Conservation (phyloP, 164 flowering plant genomes). For the Dillenia turbinata region DNA sequence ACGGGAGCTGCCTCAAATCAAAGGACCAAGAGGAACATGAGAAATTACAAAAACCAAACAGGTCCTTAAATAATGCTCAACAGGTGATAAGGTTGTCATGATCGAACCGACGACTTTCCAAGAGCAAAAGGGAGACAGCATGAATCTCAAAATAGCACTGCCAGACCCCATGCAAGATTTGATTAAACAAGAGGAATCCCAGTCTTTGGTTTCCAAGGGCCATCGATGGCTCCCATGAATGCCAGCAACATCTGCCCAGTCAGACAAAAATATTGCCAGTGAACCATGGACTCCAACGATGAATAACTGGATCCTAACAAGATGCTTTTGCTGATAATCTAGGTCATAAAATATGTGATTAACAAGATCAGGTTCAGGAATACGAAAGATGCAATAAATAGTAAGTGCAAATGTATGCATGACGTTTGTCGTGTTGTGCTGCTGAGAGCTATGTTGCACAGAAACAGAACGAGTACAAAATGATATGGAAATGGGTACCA, state of each 20-base stretch:
- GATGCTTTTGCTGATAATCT: too few relatives aligned
- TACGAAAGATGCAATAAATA: too few relatives aligned
- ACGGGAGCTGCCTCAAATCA: background rate
- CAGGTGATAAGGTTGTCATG: slow-evolving; percentile 8
- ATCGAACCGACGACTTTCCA: slow-evolving; percentile 1
- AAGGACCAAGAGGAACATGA: background rate
- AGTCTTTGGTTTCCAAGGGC: background rate
- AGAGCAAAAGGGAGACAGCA: slow-evolving; percentile 18
- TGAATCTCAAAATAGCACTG: slow-evolving; percentile 21
- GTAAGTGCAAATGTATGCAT: too few relatives aligned
- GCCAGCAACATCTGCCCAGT: background rate
- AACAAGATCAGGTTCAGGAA: too few relatives aligned
- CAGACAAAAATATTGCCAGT: background rate
- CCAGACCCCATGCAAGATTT: slow-evolving; percentile 19
- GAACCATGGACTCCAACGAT: too few relatives aligned
- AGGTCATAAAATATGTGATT: too few relatives aligned
- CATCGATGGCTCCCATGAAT: background rate
- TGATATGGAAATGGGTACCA: too few relatives aligned
- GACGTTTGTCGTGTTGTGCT: too few relatives aligned
- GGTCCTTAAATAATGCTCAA: background rate
- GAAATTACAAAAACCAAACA: background rate
- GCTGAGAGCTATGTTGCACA: too few relatives aligned
- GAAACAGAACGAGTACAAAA: too few relatives aligned
- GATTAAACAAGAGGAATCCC: slow-evolving; percentile 19
- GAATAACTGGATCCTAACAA: too few relatives aligned